Percentiles rank a stretch among this genome's conserved stretches.
Evolutionary conservation across 768 basidiomycete species (phyloP).

Genomic region (Pseudohyphozyma bogoriensis): DNA sequence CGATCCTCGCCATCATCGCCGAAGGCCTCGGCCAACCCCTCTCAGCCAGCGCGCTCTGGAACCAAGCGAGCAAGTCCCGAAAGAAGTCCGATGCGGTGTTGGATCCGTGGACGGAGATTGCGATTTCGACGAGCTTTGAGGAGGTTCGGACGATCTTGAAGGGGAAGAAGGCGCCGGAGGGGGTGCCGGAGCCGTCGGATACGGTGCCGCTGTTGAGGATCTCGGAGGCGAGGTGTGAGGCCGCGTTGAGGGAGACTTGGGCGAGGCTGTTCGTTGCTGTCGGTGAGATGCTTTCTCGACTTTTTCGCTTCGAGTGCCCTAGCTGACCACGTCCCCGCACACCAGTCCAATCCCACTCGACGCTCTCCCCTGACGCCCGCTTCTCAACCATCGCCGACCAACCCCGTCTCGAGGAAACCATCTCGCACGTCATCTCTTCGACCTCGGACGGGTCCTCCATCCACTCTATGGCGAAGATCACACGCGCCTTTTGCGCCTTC

Average conservation of each 20-base stretch:
- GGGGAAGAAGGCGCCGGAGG: neutral
- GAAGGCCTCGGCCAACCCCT: conserved; percentile 1
- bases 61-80: neutral
- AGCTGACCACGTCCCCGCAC: conserved; percentile 12
- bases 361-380: neutral
- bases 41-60: conserved; percentile 19
- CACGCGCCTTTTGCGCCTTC: conserved; percentile 4
- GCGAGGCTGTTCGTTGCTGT: conserved; percentile 12
- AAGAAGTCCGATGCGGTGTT: conserved; percentile 19
- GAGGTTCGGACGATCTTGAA: conserved; percentile 1
- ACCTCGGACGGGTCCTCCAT: conserved; percentile 5
- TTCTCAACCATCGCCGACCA: neutral
- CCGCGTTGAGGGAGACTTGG: conserved; percentile 13
- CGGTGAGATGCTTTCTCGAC: too few species aligned
- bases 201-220: conserved; percentile 21
- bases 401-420: neutral
- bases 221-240: conserved; percentile 19
- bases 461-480: conserved; percentile 1
- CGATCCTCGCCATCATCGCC: conserved; percentile 20
- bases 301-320: too few species aligned
- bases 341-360: neutral
- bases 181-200: neutral
- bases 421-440: conserved; percentile 5
- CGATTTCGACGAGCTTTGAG: conserved; percentile 10
- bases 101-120: conserved; percentile 15